These are phyloP conservation scores for Rhododendron kiyosumense DNA, from an alignment of 148 eudicot species.

Conservation along the genomic window DNA sequence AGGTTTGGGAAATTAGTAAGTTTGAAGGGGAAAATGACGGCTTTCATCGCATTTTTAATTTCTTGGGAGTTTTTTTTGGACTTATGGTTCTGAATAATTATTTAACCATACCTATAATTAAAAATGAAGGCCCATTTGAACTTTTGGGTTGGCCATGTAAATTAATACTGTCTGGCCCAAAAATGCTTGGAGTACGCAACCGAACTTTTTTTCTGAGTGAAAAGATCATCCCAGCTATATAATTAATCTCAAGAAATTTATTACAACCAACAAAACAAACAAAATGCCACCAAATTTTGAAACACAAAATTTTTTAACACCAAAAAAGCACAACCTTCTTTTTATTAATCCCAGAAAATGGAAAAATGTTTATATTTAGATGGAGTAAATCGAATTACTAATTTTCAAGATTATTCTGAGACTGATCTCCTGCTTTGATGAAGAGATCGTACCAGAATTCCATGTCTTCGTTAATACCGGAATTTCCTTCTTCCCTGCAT, in stretches of 20 bases:
- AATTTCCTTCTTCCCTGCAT: background rate
- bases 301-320: too few species aligned
- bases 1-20: too few species aligned
- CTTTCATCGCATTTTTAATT: too few species aligned
- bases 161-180: background rate
- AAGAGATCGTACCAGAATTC: conserved; percentile 7
- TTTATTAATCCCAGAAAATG: background rate
- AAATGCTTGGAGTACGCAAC: background rate
- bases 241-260: too few species aligned
- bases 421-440: conserved; percentile 1
- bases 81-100: too few species aligned
- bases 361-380: background rate
- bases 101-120: too few species aligned
- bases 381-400: background rate
- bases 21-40: too few species aligned
- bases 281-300: background rate
- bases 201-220: background rate
- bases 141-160: background rate
- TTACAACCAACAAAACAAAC: too few species aligned
- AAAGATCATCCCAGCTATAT: too few species aligned
- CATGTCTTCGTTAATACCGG: background rate
- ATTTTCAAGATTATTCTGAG: background rate
- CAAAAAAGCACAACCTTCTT: too few species aligned
- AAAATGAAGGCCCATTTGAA: too few species aligned
- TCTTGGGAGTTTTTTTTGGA: too few species aligned